Evolutionary conservation across 306 rosid species (phyloP).

Genomic region (Vicia sativa): DNA sequence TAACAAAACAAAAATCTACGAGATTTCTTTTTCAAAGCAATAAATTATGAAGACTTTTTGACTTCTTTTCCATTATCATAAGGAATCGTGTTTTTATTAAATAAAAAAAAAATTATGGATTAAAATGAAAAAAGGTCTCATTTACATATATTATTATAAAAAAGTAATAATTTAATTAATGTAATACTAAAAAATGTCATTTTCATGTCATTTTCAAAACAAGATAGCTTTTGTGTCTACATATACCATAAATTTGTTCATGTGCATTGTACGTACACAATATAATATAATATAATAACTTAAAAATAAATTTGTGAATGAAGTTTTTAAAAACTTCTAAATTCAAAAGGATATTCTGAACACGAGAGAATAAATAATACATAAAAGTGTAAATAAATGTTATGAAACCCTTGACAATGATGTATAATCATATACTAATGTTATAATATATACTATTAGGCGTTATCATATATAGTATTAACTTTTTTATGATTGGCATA

Average conservation of each 20-base stretch:
- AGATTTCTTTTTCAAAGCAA: constrained; percentile 2
- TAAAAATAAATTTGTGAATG: neutral
- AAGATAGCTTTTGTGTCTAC: neutral
- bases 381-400: no score
- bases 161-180: no score
- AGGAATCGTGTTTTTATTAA: neutral
- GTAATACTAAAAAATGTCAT: no score
- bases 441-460: no score
- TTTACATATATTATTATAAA: neutral
- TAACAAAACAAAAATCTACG: neutral
- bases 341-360: neutral
- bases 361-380: no score
- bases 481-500: no score
- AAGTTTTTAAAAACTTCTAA: no score
- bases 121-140: neutral
- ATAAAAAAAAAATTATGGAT: constrained; percentile 5
- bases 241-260: neutral
- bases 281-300: neutral
- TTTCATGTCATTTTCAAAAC: neutral
- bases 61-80: neutral
- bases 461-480: no score
- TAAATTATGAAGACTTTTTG: constrained; percentile 9
- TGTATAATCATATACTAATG: no score
- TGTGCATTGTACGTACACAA: neutral
- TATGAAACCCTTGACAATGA: no score